phyloP scores from a whole-genome alignment of 1,139 yeast genomes.

The Suhomyces bribrorum region DNA sequence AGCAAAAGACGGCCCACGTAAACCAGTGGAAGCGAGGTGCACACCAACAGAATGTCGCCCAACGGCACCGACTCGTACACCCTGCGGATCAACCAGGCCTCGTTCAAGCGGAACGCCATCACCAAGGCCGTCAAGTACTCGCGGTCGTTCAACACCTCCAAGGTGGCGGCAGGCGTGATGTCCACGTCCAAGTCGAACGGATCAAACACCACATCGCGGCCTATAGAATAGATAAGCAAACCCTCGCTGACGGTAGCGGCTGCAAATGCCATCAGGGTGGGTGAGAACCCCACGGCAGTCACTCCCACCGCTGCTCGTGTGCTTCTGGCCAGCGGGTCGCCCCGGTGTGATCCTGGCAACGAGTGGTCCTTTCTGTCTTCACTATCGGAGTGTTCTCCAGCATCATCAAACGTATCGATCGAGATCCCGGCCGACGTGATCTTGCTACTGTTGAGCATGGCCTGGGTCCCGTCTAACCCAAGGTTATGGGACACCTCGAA shows the following conservation, averaged over 20 bases:
- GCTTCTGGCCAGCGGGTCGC: conserved; percentile 81
- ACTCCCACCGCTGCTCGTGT: conserved; percentile 78
- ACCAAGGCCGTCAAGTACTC: conserved; percentile 81
- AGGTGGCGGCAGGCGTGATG: conserved; percentile 77
- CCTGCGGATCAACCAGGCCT: conserved; percentile 65
- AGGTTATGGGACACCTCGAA: conserved; percentile 86
- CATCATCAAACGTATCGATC: conserved; percentile 74
- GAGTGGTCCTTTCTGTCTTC: conserved; percentile 78
- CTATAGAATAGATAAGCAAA: conserved; percentile 75
- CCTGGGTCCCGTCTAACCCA: conserved; percentile 87
- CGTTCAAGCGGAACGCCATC: conserved; percentile 94
- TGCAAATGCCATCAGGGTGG: conserved; percentile 88
- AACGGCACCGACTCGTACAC: conserved; percentile 78
- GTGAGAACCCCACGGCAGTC: conserved; percentile 76
- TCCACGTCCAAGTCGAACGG: conserved; percentile 95
- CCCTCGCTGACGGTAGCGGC: conserved; percentile 98
- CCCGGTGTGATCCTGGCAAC: conserved; percentile 87
- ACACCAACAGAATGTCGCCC: conserved; percentile 67
- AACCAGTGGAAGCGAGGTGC: conserved; percentile 69
- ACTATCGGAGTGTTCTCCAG: conserved; percentile 82
- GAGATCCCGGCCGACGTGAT: conserved; percentile 86
- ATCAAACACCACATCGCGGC: conserved; percentile 75
- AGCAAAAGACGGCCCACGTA: conserved; percentile 68
- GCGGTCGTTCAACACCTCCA: conserved; percentile 60
- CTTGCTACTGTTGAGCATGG: conserved; percentile 72